Percentiles rank a stretch among this genome's conserved stretches.
These are phyloP conservation scores for Coniophora puteana DNA, from an alignment of 1,284 basidiomycete species.

Conservation along the genomic window DNA sequence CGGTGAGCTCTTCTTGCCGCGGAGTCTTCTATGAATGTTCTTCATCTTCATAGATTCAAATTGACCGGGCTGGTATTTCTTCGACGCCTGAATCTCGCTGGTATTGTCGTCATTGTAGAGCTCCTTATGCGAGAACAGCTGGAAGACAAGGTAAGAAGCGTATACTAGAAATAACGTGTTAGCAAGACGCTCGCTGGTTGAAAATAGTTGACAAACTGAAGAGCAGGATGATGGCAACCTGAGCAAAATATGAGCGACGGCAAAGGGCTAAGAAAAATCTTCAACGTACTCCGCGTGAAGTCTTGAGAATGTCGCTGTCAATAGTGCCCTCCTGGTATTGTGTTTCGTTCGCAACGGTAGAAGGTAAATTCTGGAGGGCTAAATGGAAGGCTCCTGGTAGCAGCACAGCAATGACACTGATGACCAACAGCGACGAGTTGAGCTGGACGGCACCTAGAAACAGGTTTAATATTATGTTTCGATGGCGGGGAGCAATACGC, in stretches of 20 bases:
- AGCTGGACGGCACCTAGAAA: constrained; percentile 68
- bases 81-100: constrained; percentile 23
- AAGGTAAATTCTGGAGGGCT: constrained; percentile 26
- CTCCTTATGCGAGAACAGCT: constrained; percentile 79
- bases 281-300: constrained; percentile 73
- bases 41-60: constrained; percentile 22
- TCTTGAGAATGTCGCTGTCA: constrained; percentile 54
- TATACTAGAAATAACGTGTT: constrained; percentile 48
- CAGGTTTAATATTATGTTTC: constrained; percentile 9
- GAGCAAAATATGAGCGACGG: constrained; percentile 9
- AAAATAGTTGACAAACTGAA: constrained; percentile 49
- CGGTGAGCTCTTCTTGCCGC: constrained; percentile 9
- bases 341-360: constrained; percentile 27
- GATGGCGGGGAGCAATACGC: constrained; percentile 19
- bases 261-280: neutral
- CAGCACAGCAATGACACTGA: constrained; percentile 78
- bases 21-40: constrained; percentile 12
- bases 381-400: constrained; percentile 70
- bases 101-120: constrained; percentile 60
- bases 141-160: constrained; percentile 74
- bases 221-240: constrained; percentile 78
- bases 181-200: constrained; percentile 3
- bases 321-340: constrained; percentile 26
- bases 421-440: constrained; percentile 75
- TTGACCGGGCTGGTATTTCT: constrained; percentile 24